Evolutionary conservation across 768 basidiomycete genomes (phyloP).

Genomic region (Candolleomyces efflorescens): DNA sequence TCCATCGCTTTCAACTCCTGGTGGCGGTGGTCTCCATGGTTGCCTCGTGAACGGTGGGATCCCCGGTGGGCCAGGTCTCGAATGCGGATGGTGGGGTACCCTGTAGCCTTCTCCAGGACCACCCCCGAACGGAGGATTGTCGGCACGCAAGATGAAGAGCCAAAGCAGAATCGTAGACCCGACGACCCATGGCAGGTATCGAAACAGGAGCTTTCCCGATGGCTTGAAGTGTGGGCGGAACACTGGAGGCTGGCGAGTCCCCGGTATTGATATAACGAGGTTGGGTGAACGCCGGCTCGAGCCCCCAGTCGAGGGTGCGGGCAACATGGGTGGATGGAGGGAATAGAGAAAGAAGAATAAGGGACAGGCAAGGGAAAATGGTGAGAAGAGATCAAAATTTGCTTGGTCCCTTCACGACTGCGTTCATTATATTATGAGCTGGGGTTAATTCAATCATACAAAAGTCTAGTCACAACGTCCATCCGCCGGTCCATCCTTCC

Average conservation of each 20-base stretch:
- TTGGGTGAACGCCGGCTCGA: slow-evolving; percentile 10
- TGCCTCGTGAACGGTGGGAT: not conserved
- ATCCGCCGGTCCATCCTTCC: slow-evolving; percentile 88
- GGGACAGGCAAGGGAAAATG: too few species aligned
- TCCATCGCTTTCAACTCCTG: too few species aligned
- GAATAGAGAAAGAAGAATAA: not conserved
- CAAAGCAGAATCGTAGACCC: slow-evolving; percentile 16
- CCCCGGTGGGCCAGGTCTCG: slow-evolving; percentile 5
- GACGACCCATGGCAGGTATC: slow-evolving; percentile 20
- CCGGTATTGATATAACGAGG: slow-evolving; percentile 16
- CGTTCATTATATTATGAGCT: too few species aligned
- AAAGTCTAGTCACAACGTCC: slow-evolving; percentile 75
- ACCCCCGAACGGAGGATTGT: not conserved
- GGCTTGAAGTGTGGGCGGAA: slow-evolving; percentile 6
- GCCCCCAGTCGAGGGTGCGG: slow-evolving; percentile 2
- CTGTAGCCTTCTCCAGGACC: not conserved
- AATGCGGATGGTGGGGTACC: slow-evolving; percentile 2
- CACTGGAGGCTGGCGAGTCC: slow-evolving; percentile 1
- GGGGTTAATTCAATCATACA: too few species aligned
- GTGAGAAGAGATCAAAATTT: too few species aligned
- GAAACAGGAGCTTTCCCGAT: slow-evolving; percentile 17
- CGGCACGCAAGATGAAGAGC: slow-evolving; percentile 14
- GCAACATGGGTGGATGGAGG: not conserved
- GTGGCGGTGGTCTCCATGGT: not conserved
- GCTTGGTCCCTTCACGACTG: too few species aligned